phyloP scores from a whole-genome alignment of 352 stramenopile genomes.

The Phytophthora cajani region DNA sequence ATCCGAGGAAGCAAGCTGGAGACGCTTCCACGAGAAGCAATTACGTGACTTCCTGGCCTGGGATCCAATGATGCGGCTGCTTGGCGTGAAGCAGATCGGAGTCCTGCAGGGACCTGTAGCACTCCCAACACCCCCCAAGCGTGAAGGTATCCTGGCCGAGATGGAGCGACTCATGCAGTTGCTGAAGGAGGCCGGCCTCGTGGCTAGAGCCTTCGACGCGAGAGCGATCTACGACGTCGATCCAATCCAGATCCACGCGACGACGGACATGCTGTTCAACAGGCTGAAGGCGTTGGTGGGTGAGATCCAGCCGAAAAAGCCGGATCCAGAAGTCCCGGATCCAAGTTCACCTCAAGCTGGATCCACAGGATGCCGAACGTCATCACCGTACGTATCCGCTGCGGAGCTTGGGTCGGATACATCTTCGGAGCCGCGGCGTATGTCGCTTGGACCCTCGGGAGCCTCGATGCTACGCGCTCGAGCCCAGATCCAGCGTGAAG shows the following conservation, averaged over 20 bases:
- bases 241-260: too few species aligned
- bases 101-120: not conserved
- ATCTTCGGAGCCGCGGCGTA: too few species aligned
- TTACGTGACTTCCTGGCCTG: not conserved
- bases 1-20: not conserved
- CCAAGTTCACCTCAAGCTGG: not conserved
- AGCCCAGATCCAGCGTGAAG: too few species aligned
- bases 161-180: not conserved
- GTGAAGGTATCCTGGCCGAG: too few species aligned
- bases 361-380: not conserved
- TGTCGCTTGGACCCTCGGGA: not conserved
- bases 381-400: not conserved
- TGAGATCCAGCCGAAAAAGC: too few species aligned
- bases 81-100: not conserved
- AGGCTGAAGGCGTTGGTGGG: not conserved
- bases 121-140: not conserved
- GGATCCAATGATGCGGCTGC: not conserved
- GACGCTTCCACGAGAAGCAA: not conserved
- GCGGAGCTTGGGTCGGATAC: not conserved
- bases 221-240: not conserved
- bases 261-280: not conserved
- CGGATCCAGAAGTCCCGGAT: not conserved
- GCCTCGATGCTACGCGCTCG: too few species aligned
- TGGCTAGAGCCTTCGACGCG: conserved; percentile 1
- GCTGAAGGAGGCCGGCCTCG: not conserved